These are phyloP conservation scores for Wickerhamiella vanderwaltii DNA, from an alignment of 805 yeast species.

Conservation along the genomic window DNA sequence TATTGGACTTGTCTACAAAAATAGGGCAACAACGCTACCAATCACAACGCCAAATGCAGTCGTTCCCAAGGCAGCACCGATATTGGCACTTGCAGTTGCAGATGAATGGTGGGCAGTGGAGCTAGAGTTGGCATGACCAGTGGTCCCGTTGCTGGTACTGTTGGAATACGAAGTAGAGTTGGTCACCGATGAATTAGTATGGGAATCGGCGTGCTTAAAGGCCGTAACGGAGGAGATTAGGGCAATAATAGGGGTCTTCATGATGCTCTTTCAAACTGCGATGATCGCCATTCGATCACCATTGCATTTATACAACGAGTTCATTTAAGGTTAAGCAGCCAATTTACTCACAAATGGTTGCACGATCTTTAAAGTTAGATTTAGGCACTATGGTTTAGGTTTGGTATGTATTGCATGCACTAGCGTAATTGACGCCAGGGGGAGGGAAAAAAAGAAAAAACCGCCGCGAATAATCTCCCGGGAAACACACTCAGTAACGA, in stretches of 20 bases:
- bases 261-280: too few relatives aligned
- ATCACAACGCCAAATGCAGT: slow-evolving; percentile 9
- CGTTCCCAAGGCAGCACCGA: slow-evolving; percentile 4
- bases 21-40: slow-evolving; percentile 10
- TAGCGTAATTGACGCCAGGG: too few relatives aligned
- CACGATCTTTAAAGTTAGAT: too few relatives aligned
- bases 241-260: not conserved
- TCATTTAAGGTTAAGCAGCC: too few relatives aligned
- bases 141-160: not conserved
- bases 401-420: too few relatives aligned
- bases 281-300: too few relatives aligned
- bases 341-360: too few relatives aligned
- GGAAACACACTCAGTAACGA: too few relatives aligned
- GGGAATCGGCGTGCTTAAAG: not conserved
- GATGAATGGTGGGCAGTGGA: not conserved
- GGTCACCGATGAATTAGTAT: not conserved
- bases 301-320: too few relatives aligned
- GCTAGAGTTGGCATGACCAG: not conserved
- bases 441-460: too few relatives aligned
- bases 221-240: not conserved
- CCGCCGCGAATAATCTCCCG: too few relatives aligned
- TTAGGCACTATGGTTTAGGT: too few relatives aligned
- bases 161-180: not conserved
- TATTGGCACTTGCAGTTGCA: slow-evolving; percentile 5
- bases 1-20: not conserved